Conservation (phyloP, 441 rosid species). For the Erodium chrysanthum region DNA sequence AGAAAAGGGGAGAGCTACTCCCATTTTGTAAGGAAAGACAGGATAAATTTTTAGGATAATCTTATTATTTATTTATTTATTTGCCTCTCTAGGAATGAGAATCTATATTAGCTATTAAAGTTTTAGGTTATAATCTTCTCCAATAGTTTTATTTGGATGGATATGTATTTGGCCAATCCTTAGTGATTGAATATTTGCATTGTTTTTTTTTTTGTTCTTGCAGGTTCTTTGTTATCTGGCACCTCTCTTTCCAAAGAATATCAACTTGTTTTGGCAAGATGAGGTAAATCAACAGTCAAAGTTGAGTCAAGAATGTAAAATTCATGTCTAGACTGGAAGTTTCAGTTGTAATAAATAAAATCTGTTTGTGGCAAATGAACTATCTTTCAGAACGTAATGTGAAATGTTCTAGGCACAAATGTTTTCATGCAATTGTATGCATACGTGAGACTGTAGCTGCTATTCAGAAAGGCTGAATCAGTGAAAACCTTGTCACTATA, state of each 20-base stretch:
- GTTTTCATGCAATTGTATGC: conserved; percentile 8
- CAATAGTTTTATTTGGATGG: neutral
- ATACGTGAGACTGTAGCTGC: neutral
- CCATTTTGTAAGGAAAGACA: neutral
- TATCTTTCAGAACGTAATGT: conserved; percentile 5
- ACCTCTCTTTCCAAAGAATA: conserved; percentile 81
- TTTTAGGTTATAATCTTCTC: neutral
- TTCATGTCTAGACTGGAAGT: conserved; percentile 16
- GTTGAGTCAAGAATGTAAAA: conserved; percentile 14
- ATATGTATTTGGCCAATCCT: conserved; percentile 3
- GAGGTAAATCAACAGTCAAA: conserved; percentile 54
- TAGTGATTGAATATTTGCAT: conserved; percentile 5
- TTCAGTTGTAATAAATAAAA: conserved; percentile 8
- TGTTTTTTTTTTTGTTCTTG: conserved; percentile 12
- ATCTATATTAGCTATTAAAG: neutral
- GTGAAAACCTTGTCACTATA: neutral
- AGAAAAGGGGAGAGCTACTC: conserved; percentile 5
- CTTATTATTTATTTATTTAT: neutral
- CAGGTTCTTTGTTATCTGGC: conserved; percentile 91
- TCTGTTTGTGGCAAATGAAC: conserved; percentile 8
- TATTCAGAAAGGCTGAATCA: neutral
- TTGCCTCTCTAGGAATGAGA: neutral
- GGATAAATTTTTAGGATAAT: neutral
- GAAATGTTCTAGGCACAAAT: conserved; percentile 7
- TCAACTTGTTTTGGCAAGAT: conserved; percentile 91